These are phyloP conservation scores for Tetrapisispora taiwanensis DNA, from an alignment of 805 yeast genomes.

Conservation along the genomic window DNA sequence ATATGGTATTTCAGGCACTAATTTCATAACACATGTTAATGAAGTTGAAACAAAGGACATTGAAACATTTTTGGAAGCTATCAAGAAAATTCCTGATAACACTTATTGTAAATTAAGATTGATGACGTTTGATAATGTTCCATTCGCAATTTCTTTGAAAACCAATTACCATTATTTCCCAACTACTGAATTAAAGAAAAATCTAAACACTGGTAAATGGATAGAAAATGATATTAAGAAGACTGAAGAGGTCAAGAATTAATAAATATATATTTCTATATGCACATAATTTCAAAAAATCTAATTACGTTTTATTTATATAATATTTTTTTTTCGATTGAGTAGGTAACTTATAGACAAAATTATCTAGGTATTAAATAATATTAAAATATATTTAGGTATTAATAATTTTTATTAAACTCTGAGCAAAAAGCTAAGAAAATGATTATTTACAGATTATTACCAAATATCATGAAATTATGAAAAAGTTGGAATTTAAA, in stretches of 20 bases:
- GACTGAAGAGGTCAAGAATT: conserved; percentile 20
- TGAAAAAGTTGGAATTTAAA: neutral
- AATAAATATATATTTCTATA: neutral
- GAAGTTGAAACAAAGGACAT: conserved; percentile 63
- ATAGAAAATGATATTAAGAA: conserved; percentile 40
- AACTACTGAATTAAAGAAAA: conserved; percentile 50
- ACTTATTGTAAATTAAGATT: conserved; percentile 73
- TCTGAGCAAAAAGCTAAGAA: conserved; percentile 1
- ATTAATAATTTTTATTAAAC: neutral
- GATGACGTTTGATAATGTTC: conserved; percentile 78
- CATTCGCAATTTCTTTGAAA: conserved; percentile 75
- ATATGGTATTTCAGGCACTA: conserved; percentile 67
- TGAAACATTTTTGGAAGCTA: conserved; percentile 54
- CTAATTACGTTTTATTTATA: too few relatives aligned
- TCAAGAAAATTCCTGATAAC: conserved; percentile 63
- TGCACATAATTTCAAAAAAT: neutral
- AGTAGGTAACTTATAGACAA: neutral
- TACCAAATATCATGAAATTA: neutral
- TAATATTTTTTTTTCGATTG: neutral
- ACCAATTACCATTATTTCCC: conserved; percentile 87
- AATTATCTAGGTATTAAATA: neutral
- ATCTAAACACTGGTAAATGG: conserved; percentile 41
- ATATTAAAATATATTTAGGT: neutral
- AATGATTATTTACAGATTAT: conserved; percentile 2
- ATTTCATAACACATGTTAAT: conserved; percentile 83